These are phyloP conservation scores for Backusella liffmaniae DNA, from an alignment of 192 early-diverging fungal genomes.

Conservation along the genomic window DNA sequence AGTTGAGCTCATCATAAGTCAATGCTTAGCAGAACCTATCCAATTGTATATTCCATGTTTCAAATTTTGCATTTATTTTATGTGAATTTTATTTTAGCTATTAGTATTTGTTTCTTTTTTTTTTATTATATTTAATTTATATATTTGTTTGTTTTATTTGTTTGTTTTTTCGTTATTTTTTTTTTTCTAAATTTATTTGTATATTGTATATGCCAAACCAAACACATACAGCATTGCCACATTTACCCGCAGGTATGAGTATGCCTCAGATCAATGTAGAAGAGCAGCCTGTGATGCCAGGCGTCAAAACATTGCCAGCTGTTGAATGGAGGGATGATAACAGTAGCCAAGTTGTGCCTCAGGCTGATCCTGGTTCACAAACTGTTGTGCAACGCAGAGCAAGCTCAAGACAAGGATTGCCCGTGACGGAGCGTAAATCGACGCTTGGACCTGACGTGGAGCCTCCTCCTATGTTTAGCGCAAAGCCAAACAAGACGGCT, in stretches of 20 bases:
- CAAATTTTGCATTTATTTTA: not conserved
- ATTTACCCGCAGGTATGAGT: conserved; percentile 16
- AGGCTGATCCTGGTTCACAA: not conserved
- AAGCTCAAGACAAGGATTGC: conserved; percentile 11
- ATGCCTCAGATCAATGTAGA: conserved; percentile 1
- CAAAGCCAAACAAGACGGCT: conserved; percentile 10
- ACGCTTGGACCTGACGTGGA: conserved; percentile 3
- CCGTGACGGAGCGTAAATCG: conserved; percentile 3
- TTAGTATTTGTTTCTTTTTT: not conserved
- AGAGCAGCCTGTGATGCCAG: conserved; percentile 8
- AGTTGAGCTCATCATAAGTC: not conserved
- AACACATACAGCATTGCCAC: conserved; percentile 11
- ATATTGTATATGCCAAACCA: not conserved
- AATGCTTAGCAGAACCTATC: not conserved
- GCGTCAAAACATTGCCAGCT: not conserved
- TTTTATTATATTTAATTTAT: not conserved
- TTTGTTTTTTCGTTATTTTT: not conserved
- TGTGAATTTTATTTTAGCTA: not conserved
- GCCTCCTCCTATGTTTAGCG: conserved; percentile 28
- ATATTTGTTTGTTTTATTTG: not conserved
- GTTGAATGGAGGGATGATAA: not conserved
- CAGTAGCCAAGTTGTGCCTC: not conserved
- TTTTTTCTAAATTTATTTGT: not conserved
- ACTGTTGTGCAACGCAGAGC: not conserved
- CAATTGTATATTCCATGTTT: not conserved